Base-by-base conservation (phyloP, 805 yeast genomes). In the Saccharomycopsis fermentans region DNA sequence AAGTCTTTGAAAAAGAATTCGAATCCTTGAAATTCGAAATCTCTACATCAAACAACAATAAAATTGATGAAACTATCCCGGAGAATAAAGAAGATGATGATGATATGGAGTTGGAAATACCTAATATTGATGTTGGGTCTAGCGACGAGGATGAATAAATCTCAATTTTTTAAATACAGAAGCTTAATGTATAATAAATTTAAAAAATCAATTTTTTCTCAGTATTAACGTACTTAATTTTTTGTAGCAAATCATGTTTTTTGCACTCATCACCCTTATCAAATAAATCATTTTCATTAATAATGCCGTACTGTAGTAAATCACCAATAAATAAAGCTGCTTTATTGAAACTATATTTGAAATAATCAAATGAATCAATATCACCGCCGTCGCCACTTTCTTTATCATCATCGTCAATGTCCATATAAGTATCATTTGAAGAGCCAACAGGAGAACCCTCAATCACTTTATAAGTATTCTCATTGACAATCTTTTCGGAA, bases 291-390 rank as follows among this genome's bases (percentile, higher is more conserved):
- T 35, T 34, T 14, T 32, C 66, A 1, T 75, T 35, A 6, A 58
- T 69, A 8, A 90, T 62, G 0, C 86, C 87, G 39, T 86, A 75
- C 56, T 77, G 77, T 21, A 85, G 71, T 66, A 87, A 68, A 69
- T 92, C 97, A 12, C 87, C 90, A 77, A 91, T 76, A 57, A 86
- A 80, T 21, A 90, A 69, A 4, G 81, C 82, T 14, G 86, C 77
- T 72, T 91, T 92, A 63, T 91, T 90, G 54, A 77, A 76, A 8
- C 94, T 74, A 69, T 91, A 94, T 61, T 78, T 76, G 62, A 87
- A 68, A 70, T 90, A 89, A 68, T 90, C 90, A 66, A 94, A 92
- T 48, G 81, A 80, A 64, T 86, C 96, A 60, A 71, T 75, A 60
- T 73, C 77, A 3, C 71, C 74, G 19, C 70, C 73, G 21, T 59